Conservation (phyloP, 2,329 filamentous ascomycete species). For the Exophiala mesophila region DNA sequence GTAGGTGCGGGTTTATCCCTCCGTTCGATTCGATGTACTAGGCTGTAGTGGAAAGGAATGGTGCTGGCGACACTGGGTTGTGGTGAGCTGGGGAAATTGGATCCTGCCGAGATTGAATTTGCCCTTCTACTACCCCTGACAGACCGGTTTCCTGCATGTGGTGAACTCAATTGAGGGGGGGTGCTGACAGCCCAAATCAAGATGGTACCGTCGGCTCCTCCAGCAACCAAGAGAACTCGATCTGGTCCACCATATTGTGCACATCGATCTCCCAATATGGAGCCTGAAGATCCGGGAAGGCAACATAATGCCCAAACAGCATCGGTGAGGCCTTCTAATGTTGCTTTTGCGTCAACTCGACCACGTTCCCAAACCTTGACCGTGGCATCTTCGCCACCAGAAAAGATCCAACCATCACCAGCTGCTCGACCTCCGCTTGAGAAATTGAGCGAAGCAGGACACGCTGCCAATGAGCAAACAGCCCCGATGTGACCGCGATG, state of each 20-base stretch:
- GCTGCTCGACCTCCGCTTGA: slow-evolving; percentile 80
- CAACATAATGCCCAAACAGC: slow-evolving; percentile 95
- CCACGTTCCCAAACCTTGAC: slow-evolving; percentile 94
- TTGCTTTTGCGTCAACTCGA: slow-evolving; percentile 89
- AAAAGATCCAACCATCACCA: slow-evolving; percentile 98
- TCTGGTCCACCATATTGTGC: slow-evolving; percentile 75
- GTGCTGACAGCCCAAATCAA: slow-evolving; percentile 93
- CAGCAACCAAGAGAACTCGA: slow-evolving; percentile 83
- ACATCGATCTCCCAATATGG: slow-evolving; percentile 69
- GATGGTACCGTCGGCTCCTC: slow-evolving; percentile 83
- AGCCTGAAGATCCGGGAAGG: slow-evolving; percentile 73
- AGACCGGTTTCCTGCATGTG: slow-evolving; percentile 66
- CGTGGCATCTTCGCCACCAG: slow-evolving; percentile 88
- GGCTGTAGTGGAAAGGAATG: slow-evolving; percentile 80
- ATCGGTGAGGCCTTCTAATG: slow-evolving; percentile 88
- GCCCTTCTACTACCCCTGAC: slow-evolving; percentile 72
- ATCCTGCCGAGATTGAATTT: slow-evolving; percentile 91
- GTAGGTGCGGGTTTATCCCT: slow-evolving; percentile 69
- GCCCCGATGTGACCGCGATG: slow-evolving; percentile 90
- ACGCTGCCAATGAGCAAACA: slow-evolving; percentile 80
- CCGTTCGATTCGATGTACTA: slow-evolving; percentile 80
- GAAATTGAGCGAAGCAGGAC: slow-evolving; percentile 81
- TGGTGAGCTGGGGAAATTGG: slow-evolving; percentile 82
- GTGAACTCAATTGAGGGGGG: slow-evolving; percentile 78
- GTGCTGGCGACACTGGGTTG: slow-evolving; percentile 81